Base-by-base conservation (phyloP, 2,329 filamentous ascomycete species). In the Pseudocercospora pini-densiflorae region DNA sequence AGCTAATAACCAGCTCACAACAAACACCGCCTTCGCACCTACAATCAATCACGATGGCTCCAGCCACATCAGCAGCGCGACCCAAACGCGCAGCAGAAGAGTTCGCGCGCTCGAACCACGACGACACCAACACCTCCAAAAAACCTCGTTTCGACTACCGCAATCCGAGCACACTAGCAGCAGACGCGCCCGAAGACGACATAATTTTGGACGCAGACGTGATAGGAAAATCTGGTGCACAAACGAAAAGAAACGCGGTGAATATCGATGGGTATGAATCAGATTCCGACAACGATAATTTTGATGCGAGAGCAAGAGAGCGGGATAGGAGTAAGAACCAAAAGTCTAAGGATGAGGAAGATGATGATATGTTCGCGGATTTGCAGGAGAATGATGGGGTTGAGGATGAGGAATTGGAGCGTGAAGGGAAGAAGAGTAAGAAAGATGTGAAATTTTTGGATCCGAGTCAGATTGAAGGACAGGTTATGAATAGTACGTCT, bases 181-280 rank as follows among this genome's bases (percentile, higher is more conserved):
- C 94, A 1, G 93, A 96, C 77, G 91, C 89, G 1, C 86, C 87
- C 1, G 90, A 92, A 69, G 89, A 74, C 51, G 88, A 93, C 73
- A 88, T 88, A 0, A 87, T 94, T 29, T 87, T 99, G 8, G 92
- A 97, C 59, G 93, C 94, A 23, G 95, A 98, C 76, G 94, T 97
- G 45, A 97, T 98, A 70, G 93, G 94, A 16, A 86, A 86, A 61
- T 85, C 88, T 19, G 88, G 88, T 1, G 86, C 88, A 33, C 87
- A 89, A 47, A 92, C 93, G 0, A 97, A 97, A 79, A 92, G 95
- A 69, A 94, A 94, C 72, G 95, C 94, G 0, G 92, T 99, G 63
- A 97, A 98, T 75, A 89, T 99, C 47, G 95, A 98, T 76, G 95
- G 95, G 59, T 99, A 98, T 81, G 94, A 98, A 73, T 95, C 91